Evolutionary conservation across 2,329 filamentous ascomycete species (phyloP), one percentile per base, ranked within the genome.

Genomic region (Ophiostoma australiae): DNA sequence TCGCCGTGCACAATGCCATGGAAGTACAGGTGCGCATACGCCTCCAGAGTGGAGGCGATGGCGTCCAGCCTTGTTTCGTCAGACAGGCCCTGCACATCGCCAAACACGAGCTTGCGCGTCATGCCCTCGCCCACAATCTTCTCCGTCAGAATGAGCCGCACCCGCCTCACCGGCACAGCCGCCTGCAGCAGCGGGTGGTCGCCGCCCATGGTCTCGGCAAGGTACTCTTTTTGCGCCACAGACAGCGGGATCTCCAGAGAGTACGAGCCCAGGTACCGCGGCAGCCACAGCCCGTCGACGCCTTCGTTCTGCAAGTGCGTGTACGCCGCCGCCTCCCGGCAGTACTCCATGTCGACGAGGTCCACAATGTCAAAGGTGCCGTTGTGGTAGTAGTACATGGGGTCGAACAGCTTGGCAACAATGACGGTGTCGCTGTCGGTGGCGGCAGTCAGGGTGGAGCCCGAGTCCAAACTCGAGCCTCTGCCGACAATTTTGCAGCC

Each of bases 341-440:
- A 69, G 44, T 75, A 75, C 27, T 75, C 74, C 70, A 67, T 73
- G 65, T 75, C 74, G 6, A 72, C 72, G 5, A 67, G 39, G 33
- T 75, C 74, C 0, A 74, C 66, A 68, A 75, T 73, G 69, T 75
- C 73, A 20, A 61, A 69, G 0, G 67, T 44, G 3, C 73, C 73
- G 55, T 69, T 71, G 52, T 74, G 67, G 66, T 72, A 69, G 67
- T 72, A 75, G 69, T 74, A 75, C 20, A 75, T 52, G 1, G 74
- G 74, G 27, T 75, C 73, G 35, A 69, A 75, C 15, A 74, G 35
- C 37, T 75, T 75, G 67, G 74, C 73, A 2, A 74, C 74, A 17
- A 73, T 13, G 13, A 58, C n/a, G 6, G 69, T 39, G 17, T 27
- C 8, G 6, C 8, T 23, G 39, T 48, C 66, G 6, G 48, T 67